Base-by-base conservation (phyloP, 768 basidiomycete species). In the Lentinula lateritia region DNA sequence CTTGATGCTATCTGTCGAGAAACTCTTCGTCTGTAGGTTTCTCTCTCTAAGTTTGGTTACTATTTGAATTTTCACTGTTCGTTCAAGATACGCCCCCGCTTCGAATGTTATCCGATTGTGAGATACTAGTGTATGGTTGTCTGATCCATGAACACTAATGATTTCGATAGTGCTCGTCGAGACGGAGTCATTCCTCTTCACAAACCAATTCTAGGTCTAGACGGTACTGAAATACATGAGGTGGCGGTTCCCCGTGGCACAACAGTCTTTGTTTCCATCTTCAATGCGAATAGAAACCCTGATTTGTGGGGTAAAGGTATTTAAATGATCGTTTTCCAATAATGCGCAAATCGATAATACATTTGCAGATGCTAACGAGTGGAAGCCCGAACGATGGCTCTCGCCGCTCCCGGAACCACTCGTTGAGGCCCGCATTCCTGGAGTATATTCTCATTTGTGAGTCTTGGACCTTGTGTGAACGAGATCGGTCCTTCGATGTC, bases 331-430 rank as follows among this genome's bases (percentile, higher is more conserved):
- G 28, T 12, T 6, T 5, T 18, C 16, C 7, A 28, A 2, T 28
- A 5, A 8, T 18, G 18, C 20, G n/a, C 13, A n/a, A 35, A 4
- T 5, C 18, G 2, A 9, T 56, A 10, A 42, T 38, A 16, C 6
- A 5, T 16, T 20, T 34, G 6, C 23, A 10, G 80, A 82, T 63
- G 75, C 77, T 0, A 48, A 66, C 23, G 76, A 80, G 61, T 81
- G 77, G 75, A 80, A 76, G 59, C 80, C 80, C 1, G 78, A 80
- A 58, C 69, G 80, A 15, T 81, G 80, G 79, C 67, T 80, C 1
- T 61, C 62, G 3, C 68, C 71, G 0, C 65, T 78, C 6, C 78
- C 76, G 2, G 65, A 71, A 10, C 61, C 64, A 23, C 70, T 78
- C 15, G 62, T 50, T 3, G 68, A 73, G 18, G 74, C 76, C 3